A percentile compares a stretch with the other conserved stretches of the same genome.
These are phyloP conservation scores for Gnomoniopsis smithogilvyi DNA, from an alignment of 2,329 filamentous ascomycete genomes.

Conservation along the genomic window DNA sequence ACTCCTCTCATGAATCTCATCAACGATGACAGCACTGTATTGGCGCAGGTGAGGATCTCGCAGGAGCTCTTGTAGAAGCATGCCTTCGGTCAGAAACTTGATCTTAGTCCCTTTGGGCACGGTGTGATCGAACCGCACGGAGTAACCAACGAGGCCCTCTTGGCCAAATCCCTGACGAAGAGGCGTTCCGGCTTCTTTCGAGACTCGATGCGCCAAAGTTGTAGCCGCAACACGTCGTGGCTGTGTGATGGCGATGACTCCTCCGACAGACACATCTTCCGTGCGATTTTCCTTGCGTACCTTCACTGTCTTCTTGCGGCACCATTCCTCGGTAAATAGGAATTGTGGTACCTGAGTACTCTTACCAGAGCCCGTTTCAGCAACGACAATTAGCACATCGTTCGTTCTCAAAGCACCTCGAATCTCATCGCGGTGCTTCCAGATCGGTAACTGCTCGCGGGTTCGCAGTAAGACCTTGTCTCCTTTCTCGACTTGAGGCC, in stretches of 20 bases:
- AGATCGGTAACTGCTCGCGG: constrained; percentile 76
- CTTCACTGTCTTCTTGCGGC: constrained; percentile 55
- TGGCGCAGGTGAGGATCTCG: constrained; percentile 76
- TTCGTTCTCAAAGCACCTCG: constrained; percentile 58
- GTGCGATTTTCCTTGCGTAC: constrained; percentile 31
- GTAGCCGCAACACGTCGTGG: constrained; percentile 92
- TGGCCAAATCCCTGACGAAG: constrained; percentile 33
- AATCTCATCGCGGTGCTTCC: constrained; percentile 69
- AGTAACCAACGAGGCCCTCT: constrained; percentile 76
- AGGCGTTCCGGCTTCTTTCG: constrained; percentile 66
- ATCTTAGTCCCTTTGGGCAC: constrained; percentile 79
- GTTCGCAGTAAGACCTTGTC: constrained; percentile 28
- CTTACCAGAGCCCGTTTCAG: constrained; percentile 95
- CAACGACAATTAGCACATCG: constrained; percentile 81
- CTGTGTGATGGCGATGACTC: constrained; percentile 90
- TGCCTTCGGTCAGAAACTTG: constrained; percentile 95
- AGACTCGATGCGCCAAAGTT: constrained; percentile 82
- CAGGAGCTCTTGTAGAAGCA: constrained; percentile 90
- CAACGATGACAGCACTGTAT: constrained; percentile 88
- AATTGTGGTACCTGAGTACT: constrained; percentile 96
- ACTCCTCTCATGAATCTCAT: constrained; percentile 95
- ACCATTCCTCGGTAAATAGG: constrained; percentile 76
- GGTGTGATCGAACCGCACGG: constrained; percentile 88
- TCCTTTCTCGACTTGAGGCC: background rate
- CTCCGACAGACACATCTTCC: constrained; percentile 58